phyloP scores from a whole-genome alignment of 257 asterid genomes.

The Fraxinus pennsylvanica region DNA sequence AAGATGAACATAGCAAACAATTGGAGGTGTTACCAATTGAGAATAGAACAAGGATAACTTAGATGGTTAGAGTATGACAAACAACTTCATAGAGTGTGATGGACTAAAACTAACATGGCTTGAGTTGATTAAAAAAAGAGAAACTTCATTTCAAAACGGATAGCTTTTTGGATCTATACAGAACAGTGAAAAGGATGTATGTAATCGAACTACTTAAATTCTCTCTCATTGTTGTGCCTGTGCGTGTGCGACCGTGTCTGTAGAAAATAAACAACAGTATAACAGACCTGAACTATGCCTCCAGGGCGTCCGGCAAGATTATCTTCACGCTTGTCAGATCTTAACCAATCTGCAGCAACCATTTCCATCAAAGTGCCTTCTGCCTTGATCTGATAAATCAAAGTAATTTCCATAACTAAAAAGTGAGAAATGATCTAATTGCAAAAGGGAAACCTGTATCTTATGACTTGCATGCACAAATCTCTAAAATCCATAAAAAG shows the following conservation, averaged over 20 bases:
- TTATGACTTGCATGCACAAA: background rate
- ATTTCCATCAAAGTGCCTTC: slow-evolving; percentile 64
- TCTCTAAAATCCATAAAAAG: background rate
- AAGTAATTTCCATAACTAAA: slow-evolving; percentile 7
- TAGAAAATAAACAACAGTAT: background rate
- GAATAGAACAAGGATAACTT: background rate
- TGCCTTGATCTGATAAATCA: slow-evolving; percentile 58
- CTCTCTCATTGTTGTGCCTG: background rate
- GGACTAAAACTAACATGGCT: background rate
- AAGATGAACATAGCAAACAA: background rate
- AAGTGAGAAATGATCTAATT: slow-evolving; percentile 4
- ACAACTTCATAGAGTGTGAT: background rate
- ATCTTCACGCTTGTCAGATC: slow-evolving; percentile 71
- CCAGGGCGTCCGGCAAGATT: slow-evolving; percentile 70
- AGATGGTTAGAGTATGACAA: background rate
- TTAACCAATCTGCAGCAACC: slow-evolving; percentile 88
- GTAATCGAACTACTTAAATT: background rate
- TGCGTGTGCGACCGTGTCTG: background rate
- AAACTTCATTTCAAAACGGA: background rate
- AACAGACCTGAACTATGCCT: slow-evolving; percentile 77
- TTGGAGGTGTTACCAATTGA: background rate
- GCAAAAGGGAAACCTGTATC: background rate
- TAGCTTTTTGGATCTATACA: background rate
- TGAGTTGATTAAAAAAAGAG: background rate
- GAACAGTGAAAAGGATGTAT: background rate